phyloP scores from a whole-genome alignment of 2,329 filamentous ascomycete species.

The Trichoderma sp. region DNA sequence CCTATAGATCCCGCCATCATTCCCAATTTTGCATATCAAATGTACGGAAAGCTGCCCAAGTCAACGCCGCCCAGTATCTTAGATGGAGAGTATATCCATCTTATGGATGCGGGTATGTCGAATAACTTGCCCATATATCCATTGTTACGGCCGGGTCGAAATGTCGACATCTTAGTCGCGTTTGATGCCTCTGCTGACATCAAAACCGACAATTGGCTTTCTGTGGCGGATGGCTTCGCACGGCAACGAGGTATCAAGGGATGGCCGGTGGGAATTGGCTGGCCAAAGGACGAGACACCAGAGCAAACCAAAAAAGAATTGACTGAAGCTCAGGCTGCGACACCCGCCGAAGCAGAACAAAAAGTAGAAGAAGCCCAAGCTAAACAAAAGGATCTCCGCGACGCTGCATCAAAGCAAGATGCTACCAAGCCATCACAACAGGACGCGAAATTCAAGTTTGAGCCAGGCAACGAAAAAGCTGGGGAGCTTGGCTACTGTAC shows the following conservation, averaged over 20 bases:
- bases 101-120: slow-evolving; percentile 98
- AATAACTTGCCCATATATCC: slow-evolving; percentile 98
- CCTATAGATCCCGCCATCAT: slow-evolving; percentile 90
- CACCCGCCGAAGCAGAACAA: slow-evolving; percentile 61
- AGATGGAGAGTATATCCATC: slow-evolving; percentile 69
- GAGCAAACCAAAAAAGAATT: slow-evolving; percentile 67
- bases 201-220: slow-evolving; percentile 93
- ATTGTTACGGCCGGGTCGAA: slow-evolving; percentile 80
- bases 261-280: slow-evolving; percentile 94
- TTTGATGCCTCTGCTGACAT: slow-evolving; percentile 96
- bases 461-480: slow-evolving; percentile 49
- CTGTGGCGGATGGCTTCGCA: slow-evolving; percentile 90
- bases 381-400: slow-evolving; percentile 45
- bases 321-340: slow-evolving; percentile 64
- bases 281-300: slow-evolving; percentile 71
- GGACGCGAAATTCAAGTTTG: slow-evolving; percentile 44
- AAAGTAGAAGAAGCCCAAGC: slow-evolving; percentile 66
- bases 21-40: slow-evolving; percentile 84
- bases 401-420: slow-evolving; percentile 35
- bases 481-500: slow-evolving; percentile 87
- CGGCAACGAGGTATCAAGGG: slow-evolving; percentile 87
- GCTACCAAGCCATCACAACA: slow-evolving; percentile 33
- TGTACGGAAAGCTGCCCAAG: slow-evolving; percentile 73
- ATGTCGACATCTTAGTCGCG: slow-evolving; percentile 87
- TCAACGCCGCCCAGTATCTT: slow-evolving; percentile 81